Evolutionary conservation across 2,329 filamentous ascomycete genomes (phyloP).

Genomic region (Pseudocercospora macadamiae): DNA sequence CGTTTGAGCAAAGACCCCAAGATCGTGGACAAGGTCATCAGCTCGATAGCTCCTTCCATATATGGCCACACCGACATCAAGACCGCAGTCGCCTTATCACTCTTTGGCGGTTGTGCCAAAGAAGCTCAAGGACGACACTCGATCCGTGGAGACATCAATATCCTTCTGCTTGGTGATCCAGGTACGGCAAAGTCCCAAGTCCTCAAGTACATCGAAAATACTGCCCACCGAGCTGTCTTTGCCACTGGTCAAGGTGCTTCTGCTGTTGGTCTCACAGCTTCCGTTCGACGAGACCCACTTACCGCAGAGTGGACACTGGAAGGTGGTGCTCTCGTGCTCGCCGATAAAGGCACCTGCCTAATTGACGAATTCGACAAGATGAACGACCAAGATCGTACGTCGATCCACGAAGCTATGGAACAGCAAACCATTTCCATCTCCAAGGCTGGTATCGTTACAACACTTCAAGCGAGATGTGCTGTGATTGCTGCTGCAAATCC

Average conservation of each 20-base stretch:
- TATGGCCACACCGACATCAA: slow-evolving; percentile 98
- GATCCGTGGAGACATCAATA: slow-evolving; percentile 96
- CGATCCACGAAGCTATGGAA: slow-evolving; percentile 99
- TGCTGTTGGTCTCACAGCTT: slow-evolving; percentile 95
- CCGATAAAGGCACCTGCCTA: slow-evolving; percentile 90
- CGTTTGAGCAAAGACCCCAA: slow-evolving; percentile 84
- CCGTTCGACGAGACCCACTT: slow-evolving; percentile 90
- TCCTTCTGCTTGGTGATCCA: slow-evolving; percentile 91
- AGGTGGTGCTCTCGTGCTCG: slow-evolving; percentile 91
- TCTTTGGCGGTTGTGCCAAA: slow-evolving; percentile 95
- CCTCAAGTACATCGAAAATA: slow-evolving; percentile 97
- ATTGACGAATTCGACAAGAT: slow-evolving; percentile 99
- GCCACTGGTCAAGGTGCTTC: slow-evolving; percentile 96
- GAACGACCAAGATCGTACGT: slow-evolving; percentile 98
- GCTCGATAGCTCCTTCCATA: slow-evolving; percentile 94
- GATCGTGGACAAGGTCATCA: slow-evolving; percentile 89
- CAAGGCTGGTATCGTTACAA: slow-evolving; percentile 97
- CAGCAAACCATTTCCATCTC: slow-evolving; percentile 99
- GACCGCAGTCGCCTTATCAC: slow-evolving; percentile 88
- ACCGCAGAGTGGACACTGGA: slow-evolving; percentile 98
- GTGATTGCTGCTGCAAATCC: slow-evolving; percentile 97
- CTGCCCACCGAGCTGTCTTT: slow-evolving; percentile 93
- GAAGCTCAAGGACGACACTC: slow-evolving; percentile 84
- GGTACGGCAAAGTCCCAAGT: slow-evolving; percentile 98
- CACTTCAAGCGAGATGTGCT: slow-evolving; percentile 90